Percentiles rank a stretch among this genome's conserved stretches.
These are phyloP conservation scores for Leccinum ponderosum DNA, from an alignment of 1,284 basidiomycete species.

Conservation along the genomic window DNA sequence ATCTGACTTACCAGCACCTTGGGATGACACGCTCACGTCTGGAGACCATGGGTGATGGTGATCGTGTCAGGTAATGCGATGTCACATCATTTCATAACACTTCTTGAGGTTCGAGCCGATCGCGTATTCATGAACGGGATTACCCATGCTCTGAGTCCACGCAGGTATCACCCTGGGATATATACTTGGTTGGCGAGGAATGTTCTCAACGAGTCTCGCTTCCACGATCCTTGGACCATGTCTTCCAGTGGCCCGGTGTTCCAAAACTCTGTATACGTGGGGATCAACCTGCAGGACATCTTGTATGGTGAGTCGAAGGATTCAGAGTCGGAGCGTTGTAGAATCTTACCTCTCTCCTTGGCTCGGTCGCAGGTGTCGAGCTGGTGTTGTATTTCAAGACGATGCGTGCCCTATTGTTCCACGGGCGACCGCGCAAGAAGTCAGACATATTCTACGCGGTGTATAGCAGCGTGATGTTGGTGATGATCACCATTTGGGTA, in stretches of 20 bases:
- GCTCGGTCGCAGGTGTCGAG: conserved; percentile 16
- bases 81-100: background rate
- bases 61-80: background rate
- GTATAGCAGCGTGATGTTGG: conserved; percentile 28
- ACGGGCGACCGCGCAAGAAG: background rate
- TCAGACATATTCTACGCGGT: conserved; percentile 20
- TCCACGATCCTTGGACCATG: conserved; percentile 11
- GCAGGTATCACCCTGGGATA: background rate
- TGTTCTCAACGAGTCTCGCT: background rate
- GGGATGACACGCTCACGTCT: background rate
- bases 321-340: too few species aligned
- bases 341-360: background rate
- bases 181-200: conserved; percentile 6
- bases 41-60: background rate
- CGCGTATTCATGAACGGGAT: background rate
- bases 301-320: conserved; percentile 22
- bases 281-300: conserved; percentile 26
- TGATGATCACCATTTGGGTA: conserved; percentile 24
- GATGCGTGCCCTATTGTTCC: conserved; percentile 18
- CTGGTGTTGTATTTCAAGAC: conserved; percentile 28
- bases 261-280: conserved; percentile 28
- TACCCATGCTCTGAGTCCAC: background rate
- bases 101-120: background rate
- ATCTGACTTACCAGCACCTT: background rate
- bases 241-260: conserved; percentile 20